These are phyloP conservation scores for Leccinum subtestaceum DNA, from an alignment of 768 basidiomycete species.

Conservation along the genomic window DNA sequence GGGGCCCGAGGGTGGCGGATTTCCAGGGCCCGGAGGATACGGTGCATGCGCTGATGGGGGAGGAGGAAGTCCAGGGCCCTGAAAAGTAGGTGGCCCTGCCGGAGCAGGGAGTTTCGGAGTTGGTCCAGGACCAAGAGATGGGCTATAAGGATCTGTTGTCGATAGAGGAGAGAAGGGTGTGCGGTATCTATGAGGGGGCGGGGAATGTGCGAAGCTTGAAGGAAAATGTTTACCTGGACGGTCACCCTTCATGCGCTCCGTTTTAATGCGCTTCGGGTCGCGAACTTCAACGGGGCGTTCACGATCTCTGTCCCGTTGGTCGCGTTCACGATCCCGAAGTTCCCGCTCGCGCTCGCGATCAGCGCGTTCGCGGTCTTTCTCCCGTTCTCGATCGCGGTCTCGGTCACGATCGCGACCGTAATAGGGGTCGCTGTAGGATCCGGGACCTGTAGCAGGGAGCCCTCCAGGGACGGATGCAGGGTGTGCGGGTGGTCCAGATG, in stretches of 20 bases:
- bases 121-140: conserved; percentile 37
- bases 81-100: conserved; percentile 31
- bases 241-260: conserved; percentile 46
- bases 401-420: conserved; percentile 38
- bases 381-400: conserved; percentile 40
- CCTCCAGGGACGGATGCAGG: conserved; percentile 31
- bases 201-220: conserved; percentile 26
- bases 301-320: conserved; percentile 43
- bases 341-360: conserved; percentile 40
- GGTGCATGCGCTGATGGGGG: conserved; percentile 32
- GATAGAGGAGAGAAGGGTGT: conserved; percentile 25
- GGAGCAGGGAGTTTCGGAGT: conserved; percentile 36
- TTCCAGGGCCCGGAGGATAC: conserved; percentile 33
- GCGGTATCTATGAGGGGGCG: conserved; percentile 34
- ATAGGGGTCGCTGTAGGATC: conserved; percentile 37
- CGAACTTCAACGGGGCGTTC: conserved; percentile 47
- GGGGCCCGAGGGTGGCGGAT: conserved; percentile 31
- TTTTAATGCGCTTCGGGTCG: conserved; percentile 62
- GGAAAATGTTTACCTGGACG: conserved; percentile 39
- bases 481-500: conserved; percentile 33
- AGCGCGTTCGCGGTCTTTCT: conserved; percentile 40
- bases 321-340: conserved; percentile 34
- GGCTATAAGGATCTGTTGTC: conserved; percentile 35
- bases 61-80: conserved; percentile 37
- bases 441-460: conserved; percentile 29